Conservation (phyloP, 331 rosid genomes). For the Quercus lobata region DNA sequence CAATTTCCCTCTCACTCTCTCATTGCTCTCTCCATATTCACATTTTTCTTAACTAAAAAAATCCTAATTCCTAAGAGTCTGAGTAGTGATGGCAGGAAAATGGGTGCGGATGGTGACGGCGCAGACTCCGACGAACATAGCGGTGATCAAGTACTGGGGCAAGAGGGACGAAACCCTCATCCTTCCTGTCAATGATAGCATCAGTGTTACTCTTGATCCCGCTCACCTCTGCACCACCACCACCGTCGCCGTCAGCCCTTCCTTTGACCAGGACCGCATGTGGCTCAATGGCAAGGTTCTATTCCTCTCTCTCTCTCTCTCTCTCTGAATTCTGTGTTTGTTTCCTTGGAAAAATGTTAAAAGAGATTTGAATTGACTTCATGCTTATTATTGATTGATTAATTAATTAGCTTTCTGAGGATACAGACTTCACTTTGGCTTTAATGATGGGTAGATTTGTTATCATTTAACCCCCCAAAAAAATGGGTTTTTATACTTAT, state of each 20-base stretch:
- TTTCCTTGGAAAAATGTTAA: too few relatives aligned
- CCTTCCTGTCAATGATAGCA: conserved; percentile 89
- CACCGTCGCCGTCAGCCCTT: conserved; percentile 90
- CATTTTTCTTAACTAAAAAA: background rate
- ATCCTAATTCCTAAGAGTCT: too few relatives aligned
- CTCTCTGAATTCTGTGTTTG: background rate
- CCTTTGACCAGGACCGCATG: conserved; percentile 79
- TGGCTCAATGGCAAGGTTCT: conserved; percentile 86
- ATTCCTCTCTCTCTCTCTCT: too few relatives aligned
- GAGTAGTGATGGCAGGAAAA: conserved; percentile 49
- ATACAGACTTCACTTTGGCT: background rate
- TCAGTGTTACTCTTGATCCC: conserved; percentile 96
- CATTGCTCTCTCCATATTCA: background rate
- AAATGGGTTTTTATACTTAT: background rate
- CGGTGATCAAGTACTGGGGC: conserved; percentile 98
- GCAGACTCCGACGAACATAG: conserved; percentile 94
- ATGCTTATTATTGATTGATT: too few relatives aligned
- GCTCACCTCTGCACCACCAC: conserved; percentile 87
- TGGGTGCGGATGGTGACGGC: conserved; percentile 88
- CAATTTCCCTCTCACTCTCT: background rate
- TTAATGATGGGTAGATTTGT: background rate
- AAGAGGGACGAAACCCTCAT: conserved; percentile 86
- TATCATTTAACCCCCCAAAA: too few relatives aligned
- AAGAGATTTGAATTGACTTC: too few relatives aligned
- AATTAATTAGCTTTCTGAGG: background rate